Conservation (phyloP, 331 rosid species). For the Quercus phellos region DNA sequence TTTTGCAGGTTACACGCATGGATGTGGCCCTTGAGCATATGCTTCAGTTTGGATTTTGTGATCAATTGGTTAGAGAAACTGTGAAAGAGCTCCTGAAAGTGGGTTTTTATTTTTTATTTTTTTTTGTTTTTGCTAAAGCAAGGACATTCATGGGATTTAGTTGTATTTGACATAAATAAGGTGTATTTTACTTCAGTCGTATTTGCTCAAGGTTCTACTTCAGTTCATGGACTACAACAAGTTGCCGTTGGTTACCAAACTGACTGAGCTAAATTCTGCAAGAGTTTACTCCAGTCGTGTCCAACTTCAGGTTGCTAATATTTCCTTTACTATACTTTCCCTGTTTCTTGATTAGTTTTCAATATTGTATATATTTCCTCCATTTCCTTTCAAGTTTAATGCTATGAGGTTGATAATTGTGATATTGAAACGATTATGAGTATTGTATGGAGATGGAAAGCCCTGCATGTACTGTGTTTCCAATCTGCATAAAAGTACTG, state of each 20-base stretch:
- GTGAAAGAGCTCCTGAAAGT: no score
- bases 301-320: slow-evolving; percentile 73
- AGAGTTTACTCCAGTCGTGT: slow-evolving; percentile 73
- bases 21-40: no score
- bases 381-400: neutral
- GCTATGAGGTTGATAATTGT: neutral
- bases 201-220: neutral
- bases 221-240: slow-evolving; percentile 71
- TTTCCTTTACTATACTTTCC: slow-evolving; percentile 9
- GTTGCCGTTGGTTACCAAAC: slow-evolving; percentile 72
- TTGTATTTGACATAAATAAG: no score
- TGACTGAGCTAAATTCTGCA: slow-evolving; percentile 68
- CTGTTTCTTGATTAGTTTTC: slow-evolving; percentile 1
- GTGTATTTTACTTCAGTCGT: no score
- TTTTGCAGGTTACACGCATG: no score
- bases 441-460: no score
- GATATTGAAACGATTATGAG: neutral
- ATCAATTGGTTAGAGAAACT: no score
- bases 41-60: no score
- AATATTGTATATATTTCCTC: neutral
- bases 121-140: no score
- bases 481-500: neutral
- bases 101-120: no score
- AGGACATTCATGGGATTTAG: no score
- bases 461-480: no score